A percentile compares a stretch with the other conserved stretches of the same genome.
Conservation (phyloP, 2,329 filamentous ascomycete genomes). For the Pseudogymnoascus sp. region DNA sequence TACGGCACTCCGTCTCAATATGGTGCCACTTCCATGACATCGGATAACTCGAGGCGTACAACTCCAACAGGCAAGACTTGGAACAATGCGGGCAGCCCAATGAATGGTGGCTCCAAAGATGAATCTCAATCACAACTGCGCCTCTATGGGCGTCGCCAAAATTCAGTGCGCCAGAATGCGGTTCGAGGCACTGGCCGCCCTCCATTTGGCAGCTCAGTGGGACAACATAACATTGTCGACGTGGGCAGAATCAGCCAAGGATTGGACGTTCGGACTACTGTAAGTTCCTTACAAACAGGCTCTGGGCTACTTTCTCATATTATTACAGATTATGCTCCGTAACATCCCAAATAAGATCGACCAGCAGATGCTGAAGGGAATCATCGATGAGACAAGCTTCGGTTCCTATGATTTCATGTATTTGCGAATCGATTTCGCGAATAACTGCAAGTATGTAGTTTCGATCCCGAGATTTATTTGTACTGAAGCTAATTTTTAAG, state of each 20-base stretch:
- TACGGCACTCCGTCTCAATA: not conserved
- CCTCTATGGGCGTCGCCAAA: slow-evolving; percentile 27
- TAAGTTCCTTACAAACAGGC: slow-evolving; percentile 33
- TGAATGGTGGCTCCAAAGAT: not conserved
- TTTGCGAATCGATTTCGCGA: slow-evolving; percentile 78
- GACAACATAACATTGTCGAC: slow-evolving; percentile 56
- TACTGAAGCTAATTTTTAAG: slow-evolving; percentile 41
- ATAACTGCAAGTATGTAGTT: slow-evolving; percentile 67
- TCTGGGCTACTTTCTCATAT: slow-evolving; percentile 12
- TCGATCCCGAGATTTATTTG: not conserved
- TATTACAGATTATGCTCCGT: slow-evolving; percentile 72
- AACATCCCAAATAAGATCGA: slow-evolving; percentile 92
- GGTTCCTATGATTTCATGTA: slow-evolving; percentile 95
- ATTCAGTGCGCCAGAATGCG: slow-evolving; percentile 41
- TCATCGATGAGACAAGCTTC: slow-evolving; percentile 69
- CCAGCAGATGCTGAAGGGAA: slow-evolving; percentile 65
- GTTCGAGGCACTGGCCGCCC: slow-evolving; percentile 37
- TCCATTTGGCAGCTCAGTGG: slow-evolving; percentile 37
- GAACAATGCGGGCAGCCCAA: not conserved
- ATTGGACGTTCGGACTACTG: slow-evolving; percentile 67
- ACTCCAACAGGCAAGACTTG: not conserved
- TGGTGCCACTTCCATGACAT: not conserved
- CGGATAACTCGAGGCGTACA: not conserved
- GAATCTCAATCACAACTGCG: slow-evolving; percentile 2
- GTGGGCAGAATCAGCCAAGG: slow-evolving; percentile 54